These are phyloP conservation scores for Rhodomyrtus tomentosa DNA, from an alignment of 345 rosid species.

Conservation along the genomic window DNA sequence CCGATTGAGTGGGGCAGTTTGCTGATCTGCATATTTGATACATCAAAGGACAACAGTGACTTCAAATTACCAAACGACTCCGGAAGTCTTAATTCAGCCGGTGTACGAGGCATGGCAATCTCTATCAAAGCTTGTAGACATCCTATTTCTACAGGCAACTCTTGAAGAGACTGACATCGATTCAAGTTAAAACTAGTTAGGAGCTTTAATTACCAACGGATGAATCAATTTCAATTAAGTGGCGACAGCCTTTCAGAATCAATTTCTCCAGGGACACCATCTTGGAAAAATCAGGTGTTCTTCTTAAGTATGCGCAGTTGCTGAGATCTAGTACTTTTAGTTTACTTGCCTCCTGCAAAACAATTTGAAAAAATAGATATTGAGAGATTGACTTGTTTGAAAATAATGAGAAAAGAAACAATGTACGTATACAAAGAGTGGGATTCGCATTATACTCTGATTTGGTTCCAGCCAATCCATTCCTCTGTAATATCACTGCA, in stretches of 20 bases:
- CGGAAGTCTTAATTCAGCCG: not conserved
- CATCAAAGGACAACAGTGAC: not conserved
- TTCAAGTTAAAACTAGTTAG: not conserved
- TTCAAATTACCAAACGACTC: not conserved
- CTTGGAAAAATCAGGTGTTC: not conserved
- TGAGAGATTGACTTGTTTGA: not conserved
- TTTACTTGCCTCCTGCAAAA: too few relatives aligned
- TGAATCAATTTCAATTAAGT: not conserved
- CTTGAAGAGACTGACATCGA: too few relatives aligned
- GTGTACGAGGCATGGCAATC: too few relatives aligned
- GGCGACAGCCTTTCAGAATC: not conserved
- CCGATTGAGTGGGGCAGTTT: not conserved
- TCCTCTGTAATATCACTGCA: not conserved
- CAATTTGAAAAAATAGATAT: too few relatives aligned
- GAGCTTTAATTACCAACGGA: not conserved
- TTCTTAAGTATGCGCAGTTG: too few relatives aligned
- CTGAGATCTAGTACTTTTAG: too few relatives aligned
- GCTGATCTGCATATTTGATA: not conserved
- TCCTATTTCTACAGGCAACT: too few relatives aligned
- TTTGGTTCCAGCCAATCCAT: not conserved
- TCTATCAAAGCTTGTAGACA: too few relatives aligned
- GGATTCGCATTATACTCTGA: not conserved
- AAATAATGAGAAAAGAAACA: not conserved
- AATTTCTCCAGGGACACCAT: not conserved
- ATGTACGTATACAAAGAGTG: not conserved